Conservation (phyloP, 2,329 filamentous ascomycete genomes). For the Taxawa tesnikishii region DNA sequence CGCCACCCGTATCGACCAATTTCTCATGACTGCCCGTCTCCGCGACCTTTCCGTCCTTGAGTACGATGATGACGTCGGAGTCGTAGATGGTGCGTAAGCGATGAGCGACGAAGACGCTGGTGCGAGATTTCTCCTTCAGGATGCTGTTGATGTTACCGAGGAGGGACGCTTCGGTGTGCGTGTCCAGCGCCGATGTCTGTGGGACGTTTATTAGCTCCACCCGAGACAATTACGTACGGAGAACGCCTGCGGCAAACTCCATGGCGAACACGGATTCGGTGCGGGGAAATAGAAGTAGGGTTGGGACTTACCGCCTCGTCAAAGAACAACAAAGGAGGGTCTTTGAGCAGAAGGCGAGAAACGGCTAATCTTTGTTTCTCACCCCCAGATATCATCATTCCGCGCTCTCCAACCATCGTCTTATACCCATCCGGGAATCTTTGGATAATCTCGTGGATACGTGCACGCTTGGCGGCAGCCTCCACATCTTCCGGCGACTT, state of each 20-base stretch:
- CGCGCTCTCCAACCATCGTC: conserved; percentile 85
- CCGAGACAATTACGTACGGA: neutral
- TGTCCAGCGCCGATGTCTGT: conserved; percentile 74
- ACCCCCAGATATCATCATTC: conserved; percentile 89
- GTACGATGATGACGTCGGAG: conserved; percentile 79
- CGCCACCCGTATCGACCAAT: conserved; percentile 62
- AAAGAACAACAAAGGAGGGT: conserved; percentile 83
- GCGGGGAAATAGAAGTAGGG: too few relatives aligned
- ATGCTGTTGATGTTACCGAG: conserved; percentile 90
- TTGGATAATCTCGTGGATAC: conserved; percentile 71
- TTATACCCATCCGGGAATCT: conserved; percentile 78
- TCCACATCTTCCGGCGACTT: conserved; percentile 62
- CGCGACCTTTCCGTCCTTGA: conserved; percentile 72
- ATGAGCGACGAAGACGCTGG: conserved; percentile 92
- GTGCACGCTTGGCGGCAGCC: conserved; percentile 68
- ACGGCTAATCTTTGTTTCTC: conserved; percentile 89
- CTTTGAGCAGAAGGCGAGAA: conserved; percentile 72
- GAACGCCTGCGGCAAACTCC: too few relatives aligned
- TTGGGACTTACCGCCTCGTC: conserved; percentile 59
- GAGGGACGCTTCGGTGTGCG: conserved; percentile 82
- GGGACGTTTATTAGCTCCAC: conserved; percentile 1
- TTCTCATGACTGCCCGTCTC: conserved; percentile 82
- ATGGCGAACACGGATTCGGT: too few relatives aligned
- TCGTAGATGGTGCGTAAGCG: conserved; percentile 88
- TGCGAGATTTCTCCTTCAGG: conserved; percentile 73